A percentile compares a stretch with the other conserved stretches of the same genome.
phyloP scores from a whole-genome alignment of 2,329 filamentous ascomycete species.

The Apiospora rasikravindrae region DNA sequence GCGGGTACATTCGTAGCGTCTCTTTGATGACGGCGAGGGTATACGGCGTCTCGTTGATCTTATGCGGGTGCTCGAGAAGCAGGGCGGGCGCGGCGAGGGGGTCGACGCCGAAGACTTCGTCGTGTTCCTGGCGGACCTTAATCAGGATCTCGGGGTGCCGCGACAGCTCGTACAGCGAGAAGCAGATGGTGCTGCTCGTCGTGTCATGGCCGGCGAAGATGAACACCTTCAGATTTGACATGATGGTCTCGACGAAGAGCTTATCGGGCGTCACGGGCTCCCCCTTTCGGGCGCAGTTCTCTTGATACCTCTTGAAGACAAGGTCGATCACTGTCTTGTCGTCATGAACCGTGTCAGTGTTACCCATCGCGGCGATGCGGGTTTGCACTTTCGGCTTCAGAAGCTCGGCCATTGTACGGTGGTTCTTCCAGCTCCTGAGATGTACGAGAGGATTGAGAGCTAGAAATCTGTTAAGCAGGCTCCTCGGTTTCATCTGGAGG shows the following conservation, averaged over 20 bases:
- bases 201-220: slow-evolving; percentile 38
- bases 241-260: slow-evolving; percentile 26
- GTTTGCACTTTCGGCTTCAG: not conserved
- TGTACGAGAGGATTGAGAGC: not conserved
- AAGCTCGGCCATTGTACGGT: not conserved
- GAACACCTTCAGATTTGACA: slow-evolving; percentile 31
- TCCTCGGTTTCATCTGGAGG: not conserved
- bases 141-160: slow-evolving; percentile 26
- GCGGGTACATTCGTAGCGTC: slow-evolving; percentile 56
- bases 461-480: not conserved
- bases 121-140: slow-evolving; percentile 32
- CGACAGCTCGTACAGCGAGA: slow-evolving; percentile 26
- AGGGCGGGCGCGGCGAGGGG: slow-evolving; percentile 40
- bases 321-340: not conserved
- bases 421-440: not conserved
- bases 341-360: slow-evolving; percentile 3
- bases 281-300: not conserved
- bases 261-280: not conserved
- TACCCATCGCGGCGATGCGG: slow-evolving; percentile 31
- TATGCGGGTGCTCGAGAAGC: slow-evolving; percentile 46
- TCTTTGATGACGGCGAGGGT: slow-evolving; percentile 59
- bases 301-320: slow-evolving; percentile 16
- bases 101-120: slow-evolving; percentile 50
- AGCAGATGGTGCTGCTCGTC: slow-evolving; percentile 31
- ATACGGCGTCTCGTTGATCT: slow-evolving; percentile 56